phyloP scores from a whole-genome alignment of 1,284 basidiomycete genomes.

The Cutaneotrichosporon mucoides region DNA sequence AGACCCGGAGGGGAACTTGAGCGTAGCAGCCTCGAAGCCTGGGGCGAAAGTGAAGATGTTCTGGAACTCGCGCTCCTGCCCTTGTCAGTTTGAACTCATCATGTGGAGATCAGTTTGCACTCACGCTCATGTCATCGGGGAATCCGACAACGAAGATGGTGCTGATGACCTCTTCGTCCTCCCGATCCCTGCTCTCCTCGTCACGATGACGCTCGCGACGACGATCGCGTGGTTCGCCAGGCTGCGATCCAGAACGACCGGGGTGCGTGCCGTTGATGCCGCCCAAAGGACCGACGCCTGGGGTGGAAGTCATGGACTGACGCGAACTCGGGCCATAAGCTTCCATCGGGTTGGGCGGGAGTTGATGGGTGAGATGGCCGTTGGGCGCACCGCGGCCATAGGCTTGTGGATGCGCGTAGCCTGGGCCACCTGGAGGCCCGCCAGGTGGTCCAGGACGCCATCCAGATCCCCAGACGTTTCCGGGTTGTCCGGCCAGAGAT shows the following conservation, averaged over 20 bases:
- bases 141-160: constrained; percentile 99
- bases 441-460: constrained; percentile 17
- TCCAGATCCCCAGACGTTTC: constrained; percentile 17
- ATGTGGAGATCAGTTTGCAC: constrained; percentile 38
- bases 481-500: constrained; percentile 12
- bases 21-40: constrained; percentile 94
- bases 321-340: constrained; percentile 21
- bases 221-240: constrained; percentile 19
- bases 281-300: constrained; percentile 10
- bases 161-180: constrained; percentile 79
- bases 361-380: constrained; percentile 20
- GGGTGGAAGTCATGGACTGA: constrained; percentile 22
- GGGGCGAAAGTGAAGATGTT: constrained; percentile 97
- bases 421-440: constrained; percentile 8
- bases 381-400: constrained; percentile 15
- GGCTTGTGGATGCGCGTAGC: constrained; percentile 10
- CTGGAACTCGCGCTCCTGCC: constrained; percentile 93
- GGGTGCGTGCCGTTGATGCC: constrained; percentile 9
- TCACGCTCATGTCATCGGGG: constrained; percentile 95
- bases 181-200: constrained; percentile 29
- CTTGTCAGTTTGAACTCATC: background rate
- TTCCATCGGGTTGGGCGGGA: constrained; percentile 23
- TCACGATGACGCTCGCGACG: constrained; percentile 22
- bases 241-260: constrained; percentile 15
- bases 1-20: constrained; percentile 73